Percentiles rank a stretch among this genome's conserved stretches.
Evolutionary conservation across 1,284 basidiomycete species (phyloP).

Genomic region (Leccinum ambiguum): DNA sequence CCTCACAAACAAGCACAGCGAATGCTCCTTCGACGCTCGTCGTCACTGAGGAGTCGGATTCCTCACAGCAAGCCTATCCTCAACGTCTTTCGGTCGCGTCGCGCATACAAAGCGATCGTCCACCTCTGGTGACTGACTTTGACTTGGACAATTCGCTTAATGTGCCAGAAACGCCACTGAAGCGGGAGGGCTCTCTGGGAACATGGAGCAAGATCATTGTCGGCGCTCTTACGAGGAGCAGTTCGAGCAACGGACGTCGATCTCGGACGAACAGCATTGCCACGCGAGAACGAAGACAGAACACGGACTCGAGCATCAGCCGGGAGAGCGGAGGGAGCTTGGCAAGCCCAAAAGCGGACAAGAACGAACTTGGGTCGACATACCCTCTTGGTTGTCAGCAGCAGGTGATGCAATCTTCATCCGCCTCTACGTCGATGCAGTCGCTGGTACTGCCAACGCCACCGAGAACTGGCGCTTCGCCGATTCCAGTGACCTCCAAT

Average conservation of each 20-base stretch:
- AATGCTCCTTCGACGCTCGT: slow-evolving; percentile 40
- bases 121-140: slow-evolving; percentile 52
- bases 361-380: slow-evolving; percentile 42
- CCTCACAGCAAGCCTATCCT: slow-evolving; percentile 49
- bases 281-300: slow-evolving; percentile 59
- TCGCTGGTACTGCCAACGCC: slow-evolving; percentile 56
- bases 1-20: slow-evolving; percentile 46
- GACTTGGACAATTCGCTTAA: slow-evolving; percentile 56
- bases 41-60: slow-evolving; percentile 48
- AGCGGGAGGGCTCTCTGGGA: slow-evolving; percentile 56
- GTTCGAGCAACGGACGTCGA: slow-evolving; percentile 64
- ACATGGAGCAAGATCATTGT: slow-evolving; percentile 58
- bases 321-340: slow-evolving; percentile 74
- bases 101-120: slow-evolving; percentile 53
- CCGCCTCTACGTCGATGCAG: slow-evolving; percentile 63
- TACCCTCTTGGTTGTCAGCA: slow-evolving; percentile 42
- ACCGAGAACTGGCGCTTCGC: slow-evolving; percentile 58
- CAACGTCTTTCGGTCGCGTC: slow-evolving; percentile 61
- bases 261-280: slow-evolving; percentile 76
- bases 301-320: slow-evolving; percentile 69
- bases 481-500: slow-evolving; percentile 66
- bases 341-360: slow-evolving; percentile 56
- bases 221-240: slow-evolving; percentile 46
- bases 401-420: slow-evolving; percentile 57
- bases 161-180: slow-evolving; percentile 48